phyloP scores from a whole-genome alignment of 23 red algal genomes.

The Porphyridium purpureum region DNA sequence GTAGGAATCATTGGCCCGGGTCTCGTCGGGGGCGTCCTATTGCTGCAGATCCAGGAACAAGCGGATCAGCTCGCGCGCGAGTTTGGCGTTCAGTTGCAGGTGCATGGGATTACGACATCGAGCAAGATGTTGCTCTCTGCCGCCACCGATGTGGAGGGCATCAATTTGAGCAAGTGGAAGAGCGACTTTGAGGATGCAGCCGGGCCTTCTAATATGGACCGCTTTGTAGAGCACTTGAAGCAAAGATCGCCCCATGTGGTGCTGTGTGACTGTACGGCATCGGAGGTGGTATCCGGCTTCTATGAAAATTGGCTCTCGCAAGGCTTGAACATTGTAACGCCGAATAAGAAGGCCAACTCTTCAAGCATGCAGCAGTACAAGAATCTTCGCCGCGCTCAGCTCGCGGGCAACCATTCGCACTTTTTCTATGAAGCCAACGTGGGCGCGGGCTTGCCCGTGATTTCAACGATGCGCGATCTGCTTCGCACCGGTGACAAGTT shows the following conservation, averaged over 20 bases:
- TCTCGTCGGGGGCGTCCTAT: constrained; percentile 62
- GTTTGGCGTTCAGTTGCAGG: constrained; percentile 82
- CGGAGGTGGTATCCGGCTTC: constrained; percentile 51
- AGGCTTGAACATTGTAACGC: constrained; percentile 85
- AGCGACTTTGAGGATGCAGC: constrained; percentile 10
- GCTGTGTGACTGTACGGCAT: constrained; percentile 86
- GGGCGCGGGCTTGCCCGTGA: constrained; percentile 86
- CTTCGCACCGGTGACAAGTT: constrained; percentile 88
- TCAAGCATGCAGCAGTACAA: constrained; percentile 37
- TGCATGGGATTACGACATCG: constrained; percentile 53
- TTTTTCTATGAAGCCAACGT: constrained; percentile 99
- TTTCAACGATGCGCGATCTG: constrained; percentile 80
- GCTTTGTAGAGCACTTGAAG: constrained; percentile 65
- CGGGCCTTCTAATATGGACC: constrained; percentile 16
- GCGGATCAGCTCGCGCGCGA: constrained; percentile 24
- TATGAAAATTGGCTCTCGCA: constrained; percentile 63
- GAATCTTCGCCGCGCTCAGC: constrained; percentile 54
- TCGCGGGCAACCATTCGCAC: constrained; percentile 73
- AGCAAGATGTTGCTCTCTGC: constrained; percentile 65
- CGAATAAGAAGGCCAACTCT: constrained; percentile 94
- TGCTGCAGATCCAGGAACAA: constrained; percentile 82
- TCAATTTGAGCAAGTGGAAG: too few relatives aligned
- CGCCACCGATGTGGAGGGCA: constrained; percentile 37
- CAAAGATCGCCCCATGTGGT: constrained; percentile 79
- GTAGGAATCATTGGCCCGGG: constrained; percentile 81